phyloP scores from a whole-genome alignment of 495 filamentous ascomycete genomes.

The Podospora comata region DNA sequence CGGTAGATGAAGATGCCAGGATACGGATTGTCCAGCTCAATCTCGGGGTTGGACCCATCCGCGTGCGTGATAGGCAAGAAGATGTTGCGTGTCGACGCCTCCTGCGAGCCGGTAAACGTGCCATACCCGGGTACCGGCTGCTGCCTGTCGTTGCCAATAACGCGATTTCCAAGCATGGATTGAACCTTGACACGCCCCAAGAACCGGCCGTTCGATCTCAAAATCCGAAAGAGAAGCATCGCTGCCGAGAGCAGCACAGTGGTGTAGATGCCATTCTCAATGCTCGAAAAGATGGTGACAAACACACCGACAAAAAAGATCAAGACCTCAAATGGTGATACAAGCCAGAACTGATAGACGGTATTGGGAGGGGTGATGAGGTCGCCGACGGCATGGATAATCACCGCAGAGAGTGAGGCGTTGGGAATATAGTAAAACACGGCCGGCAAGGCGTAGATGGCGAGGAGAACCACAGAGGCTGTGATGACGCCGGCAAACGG shows the following conservation, averaged over 20 bases:
- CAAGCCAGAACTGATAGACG: slow-evolving; percentile 93
- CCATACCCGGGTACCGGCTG: slow-evolving; percentile 42
- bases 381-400: slow-evolving; percentile 96
- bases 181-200: slow-evolving; percentile 85
- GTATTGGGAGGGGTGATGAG: slow-evolving; percentile 92
- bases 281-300: slow-evolving; percentile 81
- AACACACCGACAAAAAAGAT: slow-evolving; percentile 95
- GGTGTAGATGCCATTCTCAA: slow-evolving; percentile 90
- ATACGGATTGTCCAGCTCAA: slow-evolving; percentile 75
- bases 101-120: slow-evolving; percentile 43
- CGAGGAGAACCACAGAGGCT: slow-evolving; percentile 81
- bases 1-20: slow-evolving; percentile 97
- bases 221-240: slow-evolving; percentile 79
- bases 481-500: slow-evolving; percentile 92
- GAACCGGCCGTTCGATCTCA: slow-evolving; percentile 83
- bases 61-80: slow-evolving; percentile 87
- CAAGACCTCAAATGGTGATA: slow-evolving; percentile 82
- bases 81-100: slow-evolving; percentile 58
- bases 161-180: slow-evolving; percentile 80
- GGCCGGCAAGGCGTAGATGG: slow-evolving; percentile 86
- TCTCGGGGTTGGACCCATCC: slow-evolving; percentile 86
- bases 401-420: slow-evolving; percentile 83
- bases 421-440: slow-evolving; percentile 95
- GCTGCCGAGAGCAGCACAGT: slow-evolving; percentile 73
- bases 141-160: slow-evolving; percentile 57